Evolutionary conservation across 768 basidiomycete species (phyloP).

Genomic region (Dentipellis sp.): DNA sequence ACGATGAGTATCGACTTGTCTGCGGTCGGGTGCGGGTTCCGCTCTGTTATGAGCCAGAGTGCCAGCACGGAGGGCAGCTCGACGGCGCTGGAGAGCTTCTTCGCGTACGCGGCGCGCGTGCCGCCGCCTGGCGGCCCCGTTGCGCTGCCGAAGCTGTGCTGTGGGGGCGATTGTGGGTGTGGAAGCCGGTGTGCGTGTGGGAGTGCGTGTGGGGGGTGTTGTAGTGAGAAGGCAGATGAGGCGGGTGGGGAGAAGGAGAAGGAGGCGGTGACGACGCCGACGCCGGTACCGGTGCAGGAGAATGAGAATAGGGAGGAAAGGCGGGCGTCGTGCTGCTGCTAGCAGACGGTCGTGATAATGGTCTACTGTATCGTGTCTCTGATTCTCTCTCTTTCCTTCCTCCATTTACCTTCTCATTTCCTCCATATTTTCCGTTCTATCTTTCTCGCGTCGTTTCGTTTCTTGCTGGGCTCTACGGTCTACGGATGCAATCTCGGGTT

Average conservation of each 20-base stretch:
- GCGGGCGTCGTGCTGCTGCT: background rate
- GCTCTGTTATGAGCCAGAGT: background rate
- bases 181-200: constrained; percentile 11
- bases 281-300: background rate
- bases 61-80: background rate
- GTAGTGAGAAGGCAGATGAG: background rate
- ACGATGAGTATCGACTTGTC: constrained; percentile 6
- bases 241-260: background rate
- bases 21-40: background rate
- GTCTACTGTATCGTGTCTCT: background rate
- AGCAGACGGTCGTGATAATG: background rate
- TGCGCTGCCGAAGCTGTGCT: constrained; percentile 14
- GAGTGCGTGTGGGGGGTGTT: constrained; percentile 11
- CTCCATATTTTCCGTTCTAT: background rate
- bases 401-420: background rate
- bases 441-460: no score
- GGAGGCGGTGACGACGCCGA: background rate
- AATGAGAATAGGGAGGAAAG: no score
- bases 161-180: constrained; percentile 12
- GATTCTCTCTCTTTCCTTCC: background rate
- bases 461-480: no score
- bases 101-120: constrained; percentile 10
- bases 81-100: constrained; percentile 7
- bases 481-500: no score
- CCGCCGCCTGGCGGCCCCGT: constrained; percentile 12